phyloP scores from a whole-genome alignment of 192 early-diverging fungal genomes.

The Backusella liffmaniae region DNA sequence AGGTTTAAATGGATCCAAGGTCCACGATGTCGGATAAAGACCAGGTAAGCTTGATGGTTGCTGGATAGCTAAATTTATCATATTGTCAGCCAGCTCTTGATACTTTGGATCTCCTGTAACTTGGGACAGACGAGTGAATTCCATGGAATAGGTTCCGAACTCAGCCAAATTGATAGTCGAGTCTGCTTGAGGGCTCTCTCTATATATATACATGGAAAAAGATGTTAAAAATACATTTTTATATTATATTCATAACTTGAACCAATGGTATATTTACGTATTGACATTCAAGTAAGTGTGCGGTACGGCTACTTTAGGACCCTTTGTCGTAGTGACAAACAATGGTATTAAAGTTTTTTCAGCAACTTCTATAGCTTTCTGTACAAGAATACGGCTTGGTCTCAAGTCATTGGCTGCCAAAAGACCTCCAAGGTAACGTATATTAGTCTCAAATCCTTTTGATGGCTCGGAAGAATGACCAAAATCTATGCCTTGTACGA shows the following conservation, averaged over 20 bases:
- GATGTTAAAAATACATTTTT: background rate
- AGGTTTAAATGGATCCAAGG: constrained; percentile 32
- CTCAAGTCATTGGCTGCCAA: constrained; percentile 81
- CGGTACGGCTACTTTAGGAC: constrained; percentile 59
- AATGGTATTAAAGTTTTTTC: constrained; percentile 62
- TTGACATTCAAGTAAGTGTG: constrained; percentile 55
- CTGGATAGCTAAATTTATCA: constrained; percentile 46
- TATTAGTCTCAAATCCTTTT: constrained; percentile 81
- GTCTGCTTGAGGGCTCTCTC: constrained; percentile 13
- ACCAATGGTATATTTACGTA: constrained; percentile 12
- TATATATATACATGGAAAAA: background rate
- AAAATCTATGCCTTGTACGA: constrained; percentile 49
- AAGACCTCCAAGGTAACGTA: constrained; percentile 76
- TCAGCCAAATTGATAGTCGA: constrained; percentile 50
- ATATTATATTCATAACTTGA: background rate
- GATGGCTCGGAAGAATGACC: constrained; percentile 35
- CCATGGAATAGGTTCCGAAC: constrained; percentile 75
- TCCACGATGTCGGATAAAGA: constrained; percentile 50
- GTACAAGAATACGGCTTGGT: constrained; percentile 56
- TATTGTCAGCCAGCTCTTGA: constrained; percentile 46
- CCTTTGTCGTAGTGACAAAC: constrained; percentile 44
- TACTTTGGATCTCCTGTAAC: constrained; percentile 67
- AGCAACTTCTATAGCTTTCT: constrained; percentile 68
- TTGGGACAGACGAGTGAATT: constrained; percentile 77
- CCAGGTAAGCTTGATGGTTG: constrained; percentile 46